phyloP scores from a whole-genome alignment of 2,329 filamentous ascomycete species.

The Hypoxylon sp. region DNA sequence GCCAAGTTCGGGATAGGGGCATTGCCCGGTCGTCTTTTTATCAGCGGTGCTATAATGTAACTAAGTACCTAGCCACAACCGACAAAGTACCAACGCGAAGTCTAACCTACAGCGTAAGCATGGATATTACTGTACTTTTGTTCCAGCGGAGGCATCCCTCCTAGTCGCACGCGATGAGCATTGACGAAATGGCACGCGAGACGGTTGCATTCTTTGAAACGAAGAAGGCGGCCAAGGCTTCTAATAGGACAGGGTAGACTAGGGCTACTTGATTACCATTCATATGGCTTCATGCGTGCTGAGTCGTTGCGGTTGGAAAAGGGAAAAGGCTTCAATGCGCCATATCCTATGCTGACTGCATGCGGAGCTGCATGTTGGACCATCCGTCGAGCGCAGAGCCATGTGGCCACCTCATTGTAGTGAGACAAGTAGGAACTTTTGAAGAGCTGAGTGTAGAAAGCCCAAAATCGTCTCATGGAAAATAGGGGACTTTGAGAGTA shows the following conservation, averaged over 20 bases:
- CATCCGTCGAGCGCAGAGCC: slow-evolving; percentile 26
- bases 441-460: slow-evolving; percentile 8
- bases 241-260: slow-evolving; percentile 6
- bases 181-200: slow-evolving; percentile 18
- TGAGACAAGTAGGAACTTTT: slow-evolving; percentile 29
- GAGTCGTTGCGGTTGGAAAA: slow-evolving; percentile 1
- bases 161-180: slow-evolving; percentile 1
- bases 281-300: slow-evolving; percentile 10
- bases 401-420: slow-evolving; percentile 33
- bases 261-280: slow-evolving; percentile 5
- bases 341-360: slow-evolving; percentile 31
- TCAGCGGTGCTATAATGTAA: background rate
- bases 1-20: slow-evolving; percentile 13
- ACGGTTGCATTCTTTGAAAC: slow-evolving; percentile 17
- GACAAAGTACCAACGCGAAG: background rate
- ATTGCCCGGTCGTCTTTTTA: slow-evolving; percentile 8
- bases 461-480: background rate
- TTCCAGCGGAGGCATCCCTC: background rate
- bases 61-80: slow-evolving; percentile 2
- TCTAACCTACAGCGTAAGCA: too few relatives aligned
- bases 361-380: slow-evolving; percentile 23
- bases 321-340: slow-evolving; percentile 9
- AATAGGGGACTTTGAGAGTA: background rate
- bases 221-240: slow-evolving; percentile 3
- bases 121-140: slow-evolving; percentile 5